Evolutionary conservation across 2,329 filamentous ascomycete genomes (phyloP), one percentile per base, ranked within the genome.

Genomic region (Alternaria novae-zelandiae): DNA sequence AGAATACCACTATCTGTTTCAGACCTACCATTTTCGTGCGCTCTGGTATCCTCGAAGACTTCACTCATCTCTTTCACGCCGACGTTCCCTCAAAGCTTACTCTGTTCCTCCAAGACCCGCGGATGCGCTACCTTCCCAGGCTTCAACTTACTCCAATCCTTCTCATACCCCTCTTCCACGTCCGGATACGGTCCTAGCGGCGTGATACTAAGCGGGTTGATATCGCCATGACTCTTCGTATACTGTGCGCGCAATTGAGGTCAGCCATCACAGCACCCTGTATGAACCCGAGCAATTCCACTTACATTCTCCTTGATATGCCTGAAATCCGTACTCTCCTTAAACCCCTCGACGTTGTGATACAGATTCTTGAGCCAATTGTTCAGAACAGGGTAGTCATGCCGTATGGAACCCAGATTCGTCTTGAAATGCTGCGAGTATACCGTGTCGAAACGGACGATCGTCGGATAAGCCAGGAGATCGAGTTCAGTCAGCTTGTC

Each of bases 361-460:
- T 89, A 90, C 73, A 89, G 71, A 32, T 82, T 82, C 76, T 84
- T 87, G 66, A 90, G 67, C 86, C 87, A 90, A 65, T 88, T 87
- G 72, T 88, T 82, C 59, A 90, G 70, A 11, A 86, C 82, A 0
- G 88, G 88, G 68, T 90, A 90, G 59, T 87, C 83, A 70, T 87
- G 84, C 6, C 88, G 79, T 45, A 90, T 84, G 11, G 82, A 89
- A 3, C 87, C 86, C 28, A 90, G 74, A 73, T 90, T 90, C 70
- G 86, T 88, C 79, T 90, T 90, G 81, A 90, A 90, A 76, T 90
- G 88, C 80, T 90, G 87, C 12, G 88, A 86, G 71, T 90, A 90
- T 4, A 88, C 84, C 3, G 83, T 78, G 65, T 90, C 88, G 69
- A 90, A 85, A 5, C 88, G 81, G n/a, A 90, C 81, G 13, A 88